Conservation (phyloP, 139 green algal genomes). For the Auxenochlorella pyrenoidosa region DNA sequence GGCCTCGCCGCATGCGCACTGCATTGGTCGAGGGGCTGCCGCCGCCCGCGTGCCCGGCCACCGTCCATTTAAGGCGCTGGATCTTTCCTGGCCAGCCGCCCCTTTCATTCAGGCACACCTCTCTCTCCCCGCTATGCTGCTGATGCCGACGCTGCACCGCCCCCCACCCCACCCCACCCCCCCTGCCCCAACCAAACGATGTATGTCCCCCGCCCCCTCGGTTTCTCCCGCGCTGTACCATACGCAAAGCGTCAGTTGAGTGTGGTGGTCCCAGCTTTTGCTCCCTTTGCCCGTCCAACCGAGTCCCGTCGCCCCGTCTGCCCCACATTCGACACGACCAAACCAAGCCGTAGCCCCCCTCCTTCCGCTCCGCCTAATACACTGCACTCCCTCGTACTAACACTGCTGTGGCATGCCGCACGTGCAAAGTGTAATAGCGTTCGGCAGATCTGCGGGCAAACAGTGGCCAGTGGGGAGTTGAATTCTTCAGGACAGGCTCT, state of each 20-base stretch:
- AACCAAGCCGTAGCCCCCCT: not conserved
- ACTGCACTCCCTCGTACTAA: too few relatives aligned
- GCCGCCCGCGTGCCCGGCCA: not conserved
- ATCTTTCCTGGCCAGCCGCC: not conserved
- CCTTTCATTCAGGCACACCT: not conserved
- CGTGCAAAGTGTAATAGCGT: too few relatives aligned
- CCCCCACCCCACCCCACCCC: not conserved
- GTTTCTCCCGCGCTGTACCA: not conserved
- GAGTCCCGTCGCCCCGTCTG: not conserved
- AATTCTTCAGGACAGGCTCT: too few relatives aligned
- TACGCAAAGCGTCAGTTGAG: too few relatives aligned
- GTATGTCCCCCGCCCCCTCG: not conserved
- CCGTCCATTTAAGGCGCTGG: not conserved
- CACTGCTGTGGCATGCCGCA: too few relatives aligned
- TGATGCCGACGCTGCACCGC: not conserved
- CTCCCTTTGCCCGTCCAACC: not conserved
- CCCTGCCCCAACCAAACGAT: not conserved
- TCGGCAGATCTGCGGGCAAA: too few relatives aligned
- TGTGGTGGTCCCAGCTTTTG: not conserved
- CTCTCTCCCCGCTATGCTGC: not conserved
- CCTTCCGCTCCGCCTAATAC: not conserved
- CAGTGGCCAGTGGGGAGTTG: too few relatives aligned
- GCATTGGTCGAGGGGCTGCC: not conserved
- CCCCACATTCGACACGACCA: not conserved
- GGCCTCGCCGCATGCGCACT: not conserved